These are phyloP conservation scores for Gloeophyllum trabeum DNA, from an alignment of 768 basidiomycete genomes.

Conservation along the genomic window DNA sequence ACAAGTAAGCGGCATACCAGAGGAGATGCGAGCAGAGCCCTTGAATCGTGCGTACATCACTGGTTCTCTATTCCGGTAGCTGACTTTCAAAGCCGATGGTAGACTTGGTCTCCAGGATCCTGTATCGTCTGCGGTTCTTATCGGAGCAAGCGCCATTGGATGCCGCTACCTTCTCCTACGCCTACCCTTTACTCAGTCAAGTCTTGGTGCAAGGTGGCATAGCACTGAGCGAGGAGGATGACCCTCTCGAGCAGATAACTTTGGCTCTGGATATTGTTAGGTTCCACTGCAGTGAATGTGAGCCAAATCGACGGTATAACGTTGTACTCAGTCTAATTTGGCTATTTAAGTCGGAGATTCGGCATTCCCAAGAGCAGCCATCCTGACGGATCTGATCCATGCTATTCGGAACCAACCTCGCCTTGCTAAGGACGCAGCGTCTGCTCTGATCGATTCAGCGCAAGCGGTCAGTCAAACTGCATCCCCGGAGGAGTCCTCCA, in stretches of 20 bases:
- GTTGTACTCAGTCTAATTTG: background rate
- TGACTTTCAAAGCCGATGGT: background rate
- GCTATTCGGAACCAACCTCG: constrained; percentile 70
- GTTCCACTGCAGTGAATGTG: constrained; percentile 67
- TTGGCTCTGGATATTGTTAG: constrained; percentile 59
- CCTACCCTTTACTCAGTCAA: constrained; percentile 61
- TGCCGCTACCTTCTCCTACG: constrained; percentile 75
- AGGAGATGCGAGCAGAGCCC: constrained; percentile 62
- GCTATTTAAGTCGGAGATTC: constrained; percentile 45
- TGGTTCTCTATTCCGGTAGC: background rate
- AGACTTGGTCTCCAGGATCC: constrained; percentile 76
- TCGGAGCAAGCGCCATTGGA: constrained; percentile 80
- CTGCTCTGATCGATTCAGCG: constrained; percentile 69
- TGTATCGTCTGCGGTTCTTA: constrained; percentile 74
- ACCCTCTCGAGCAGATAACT: constrained; percentile 71
- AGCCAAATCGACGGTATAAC: constrained; percentile 14
- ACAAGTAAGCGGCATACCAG: constrained; percentile 54
- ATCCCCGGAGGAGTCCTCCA: constrained; percentile 45
- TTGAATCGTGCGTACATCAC: constrained; percentile 36
- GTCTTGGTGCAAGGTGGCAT: constrained; percentile 66
- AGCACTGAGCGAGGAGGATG: constrained; percentile 53
- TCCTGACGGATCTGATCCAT: constrained; percentile 59
- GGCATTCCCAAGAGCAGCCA: constrained; percentile 63
- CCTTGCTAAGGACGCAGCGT: constrained; percentile 74
- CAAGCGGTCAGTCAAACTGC: constrained; percentile 66